phyloP scores from a whole-genome alignment of 495 filamentous ascomycete species.

The Penicillium canariense region DNA sequence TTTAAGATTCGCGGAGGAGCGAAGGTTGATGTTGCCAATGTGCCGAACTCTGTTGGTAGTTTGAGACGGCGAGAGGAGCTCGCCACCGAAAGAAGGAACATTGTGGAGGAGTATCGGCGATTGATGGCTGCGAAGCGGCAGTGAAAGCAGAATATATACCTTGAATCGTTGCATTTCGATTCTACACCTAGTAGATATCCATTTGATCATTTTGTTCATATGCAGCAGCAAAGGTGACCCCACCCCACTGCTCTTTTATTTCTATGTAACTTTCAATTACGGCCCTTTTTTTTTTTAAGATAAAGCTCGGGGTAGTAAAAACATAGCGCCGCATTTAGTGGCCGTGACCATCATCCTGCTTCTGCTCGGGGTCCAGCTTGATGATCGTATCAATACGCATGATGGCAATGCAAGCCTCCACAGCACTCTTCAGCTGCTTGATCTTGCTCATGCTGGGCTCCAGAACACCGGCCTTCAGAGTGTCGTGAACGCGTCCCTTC shows the following conservation, averaged over 20 bases:
- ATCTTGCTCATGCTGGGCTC: slow-evolving; percentile 99
- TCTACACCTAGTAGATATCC: slow-evolving; percentile 18
- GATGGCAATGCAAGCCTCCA: slow-evolving; percentile 98
- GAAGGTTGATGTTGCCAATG: slow-evolving; percentile 66
- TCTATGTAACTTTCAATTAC: slow-evolving; percentile 7
- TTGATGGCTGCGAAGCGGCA: slow-evolving; percentile 70
- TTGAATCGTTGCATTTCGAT: background rate
- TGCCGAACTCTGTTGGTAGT: slow-evolving; percentile 76
- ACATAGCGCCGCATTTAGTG: slow-evolving; percentile 29
- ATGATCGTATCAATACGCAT: slow-evolving; percentile 99
- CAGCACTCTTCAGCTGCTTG: slow-evolving; percentile 95
- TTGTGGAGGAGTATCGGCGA: slow-evolving; percentile 78
- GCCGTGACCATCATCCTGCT: slow-evolving; percentile 61
- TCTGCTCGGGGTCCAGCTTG: slow-evolving; percentile 90
- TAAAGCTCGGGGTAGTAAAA: slow-evolving; percentile 11
- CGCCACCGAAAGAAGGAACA: slow-evolving; percentile 65
- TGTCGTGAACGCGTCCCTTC: slow-evolving; percentile 88
- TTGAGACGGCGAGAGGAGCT: slow-evolving; percentile 80
- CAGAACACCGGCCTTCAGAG: slow-evolving; percentile 90
- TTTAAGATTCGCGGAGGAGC: slow-evolving; percentile 68
- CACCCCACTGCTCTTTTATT: slow-evolving; percentile 12
- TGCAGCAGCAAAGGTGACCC: slow-evolving; percentile 19
- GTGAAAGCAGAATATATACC: slow-evolving; percentile 2
- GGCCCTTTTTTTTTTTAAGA: slow-evolving; percentile 27
- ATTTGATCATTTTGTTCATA: slow-evolving; percentile 21